These are phyloP conservation scores for Diaporthe ilicicola DNA, from an alignment of 2,329 filamentous ascomycete species.

Conservation along the genomic window DNA sequence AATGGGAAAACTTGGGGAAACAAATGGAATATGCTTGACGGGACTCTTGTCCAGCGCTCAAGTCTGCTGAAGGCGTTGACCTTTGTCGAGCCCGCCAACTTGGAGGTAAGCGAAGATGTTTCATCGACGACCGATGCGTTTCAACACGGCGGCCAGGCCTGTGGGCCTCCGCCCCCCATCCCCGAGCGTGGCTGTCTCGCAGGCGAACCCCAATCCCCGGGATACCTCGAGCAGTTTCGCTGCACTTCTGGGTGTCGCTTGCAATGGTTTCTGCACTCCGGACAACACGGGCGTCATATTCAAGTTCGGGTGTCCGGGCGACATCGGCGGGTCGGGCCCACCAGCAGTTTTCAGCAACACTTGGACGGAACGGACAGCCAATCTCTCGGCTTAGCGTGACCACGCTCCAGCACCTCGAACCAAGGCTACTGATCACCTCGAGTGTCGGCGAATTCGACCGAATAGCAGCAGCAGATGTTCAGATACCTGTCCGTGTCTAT, in stretches of 20 bases:
- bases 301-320: background rate
- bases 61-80: background rate
- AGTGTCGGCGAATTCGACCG: background rate
- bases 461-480: background rate
- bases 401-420: background rate
- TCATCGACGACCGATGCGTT: conserved; percentile 21
- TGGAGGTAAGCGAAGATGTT: conserved; percentile 20
- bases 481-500: no score
- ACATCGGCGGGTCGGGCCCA: background rate
- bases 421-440: background rate
- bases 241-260: background rate
- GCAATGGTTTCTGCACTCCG: background rate
- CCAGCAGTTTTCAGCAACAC: background rate
- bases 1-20: background rate
- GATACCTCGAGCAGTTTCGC: background rate
- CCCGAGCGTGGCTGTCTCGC: background rate
- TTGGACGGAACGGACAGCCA: no score
- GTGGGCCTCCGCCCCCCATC: background rate
- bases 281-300: background rate
- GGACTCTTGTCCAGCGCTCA: background rate
- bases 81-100: background rate
- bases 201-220: background rate
- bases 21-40: background rate
- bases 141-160: conserved; percentile 6
- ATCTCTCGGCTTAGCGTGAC: background rate